Conservation (phyloP, 441 rosid genomes). For the Populus hybrid region DNA sequence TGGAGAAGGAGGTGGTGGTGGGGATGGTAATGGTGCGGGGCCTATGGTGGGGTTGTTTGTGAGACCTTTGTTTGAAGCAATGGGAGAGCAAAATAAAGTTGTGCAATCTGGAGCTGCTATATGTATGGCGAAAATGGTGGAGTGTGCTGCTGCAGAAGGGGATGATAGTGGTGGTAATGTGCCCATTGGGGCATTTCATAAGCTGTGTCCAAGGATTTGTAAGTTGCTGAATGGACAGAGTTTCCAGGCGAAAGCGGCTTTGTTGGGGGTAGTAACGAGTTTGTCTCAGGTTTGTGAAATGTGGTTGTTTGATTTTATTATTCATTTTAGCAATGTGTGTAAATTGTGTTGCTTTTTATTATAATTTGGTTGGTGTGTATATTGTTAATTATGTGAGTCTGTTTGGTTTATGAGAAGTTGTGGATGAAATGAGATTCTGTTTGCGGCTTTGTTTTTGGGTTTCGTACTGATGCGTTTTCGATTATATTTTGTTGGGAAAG, state of each 20-base stretch:
- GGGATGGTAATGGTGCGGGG: conserved; percentile 46
- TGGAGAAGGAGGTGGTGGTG: conserved; percentile 21
- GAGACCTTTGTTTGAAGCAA: conserved; percentile 86
- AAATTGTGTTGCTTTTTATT: neutral
- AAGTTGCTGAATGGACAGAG: conserved; percentile 79
- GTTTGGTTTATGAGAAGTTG: neutral
- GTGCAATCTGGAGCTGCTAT: conserved; percentile 92
- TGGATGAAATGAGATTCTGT: conserved; percentile 1
- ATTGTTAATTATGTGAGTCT: neutral
- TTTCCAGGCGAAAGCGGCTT: conserved; percentile 78
- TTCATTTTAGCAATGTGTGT: conserved; percentile 9
- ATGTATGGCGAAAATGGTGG: conserved; percentile 93
- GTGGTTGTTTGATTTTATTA: conserved; percentile 12
- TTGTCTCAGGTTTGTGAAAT: conserved; percentile 72
- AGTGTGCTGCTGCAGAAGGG: conserved; percentile 40
- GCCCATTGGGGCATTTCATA: conserved; percentile 62
- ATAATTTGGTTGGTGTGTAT: neutral
- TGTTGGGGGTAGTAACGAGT: conserved; percentile 74
- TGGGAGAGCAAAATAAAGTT: conserved; percentile 94
- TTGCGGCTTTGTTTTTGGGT: neutral
- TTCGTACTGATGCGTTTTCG: neutral
- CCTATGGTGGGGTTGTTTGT: conserved; percentile 67
- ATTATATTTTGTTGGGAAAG: conserved; percentile 5
- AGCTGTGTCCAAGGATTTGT: conserved; percentile 83
- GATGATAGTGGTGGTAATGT: conserved; percentile 29